Conservation (phyloP, 2,329 filamentous ascomycete species). For the Epichloe baconii region DNA sequence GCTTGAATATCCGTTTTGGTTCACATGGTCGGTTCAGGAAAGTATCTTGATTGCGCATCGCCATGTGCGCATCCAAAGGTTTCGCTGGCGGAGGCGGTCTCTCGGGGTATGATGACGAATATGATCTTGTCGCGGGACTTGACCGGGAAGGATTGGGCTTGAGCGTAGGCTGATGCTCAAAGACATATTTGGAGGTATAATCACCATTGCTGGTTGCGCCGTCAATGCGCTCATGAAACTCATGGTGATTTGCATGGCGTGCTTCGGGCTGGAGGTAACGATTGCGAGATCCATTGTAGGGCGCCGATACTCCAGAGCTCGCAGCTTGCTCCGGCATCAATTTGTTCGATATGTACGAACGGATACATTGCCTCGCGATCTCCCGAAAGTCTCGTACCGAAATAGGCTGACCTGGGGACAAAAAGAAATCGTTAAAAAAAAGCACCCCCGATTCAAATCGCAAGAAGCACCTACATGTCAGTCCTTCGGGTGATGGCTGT, state of each 20-base stretch:
- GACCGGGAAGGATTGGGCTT: conserved; percentile 19
- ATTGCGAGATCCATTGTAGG: neutral
- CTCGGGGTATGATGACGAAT: conserved; percentile 34
- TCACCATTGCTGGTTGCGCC: neutral
- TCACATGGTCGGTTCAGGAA: conserved; percentile 15
- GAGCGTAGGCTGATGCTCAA: conserved; percentile 26
- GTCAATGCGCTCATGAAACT: neutral
- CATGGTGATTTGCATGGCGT: neutral
- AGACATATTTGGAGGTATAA: conserved; percentile 14
- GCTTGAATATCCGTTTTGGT: conserved; percentile 54
- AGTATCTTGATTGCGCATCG: conserved; percentile 8
- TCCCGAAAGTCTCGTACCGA: conserved; percentile 22
- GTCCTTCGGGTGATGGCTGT: neutral
- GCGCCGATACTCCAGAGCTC: neutral
- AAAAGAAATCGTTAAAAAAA: neutral
- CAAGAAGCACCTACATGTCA: conserved; percentile 2
- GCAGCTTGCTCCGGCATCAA: conserved; percentile 7
- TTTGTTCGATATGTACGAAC: conserved; percentile 17
- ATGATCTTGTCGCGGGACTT: conserved; percentile 19
- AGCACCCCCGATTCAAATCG: neutral
- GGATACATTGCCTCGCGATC: conserved; percentile 21
- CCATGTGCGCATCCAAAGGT: conserved; percentile 7
- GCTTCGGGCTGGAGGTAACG: neutral
- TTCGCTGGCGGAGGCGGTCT: conserved; percentile 15
- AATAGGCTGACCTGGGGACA: conserved; percentile 15